These are phyloP conservation scores for Claviceps fusiformis DNA, from an alignment of 2,329 filamentous ascomycete genomes.

Conservation along the genomic window DNA sequence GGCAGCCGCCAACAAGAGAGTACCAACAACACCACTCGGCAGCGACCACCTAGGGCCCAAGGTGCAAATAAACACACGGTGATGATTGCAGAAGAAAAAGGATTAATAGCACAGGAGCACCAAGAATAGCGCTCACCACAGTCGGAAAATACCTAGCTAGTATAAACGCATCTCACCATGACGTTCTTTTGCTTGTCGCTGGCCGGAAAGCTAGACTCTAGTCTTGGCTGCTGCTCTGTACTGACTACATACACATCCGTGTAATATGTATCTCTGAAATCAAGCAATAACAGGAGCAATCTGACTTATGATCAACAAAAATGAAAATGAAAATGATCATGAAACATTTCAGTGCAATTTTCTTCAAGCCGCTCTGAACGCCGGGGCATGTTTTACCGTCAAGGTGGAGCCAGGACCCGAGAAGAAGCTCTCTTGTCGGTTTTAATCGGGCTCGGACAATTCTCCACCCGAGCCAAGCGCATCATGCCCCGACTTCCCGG, in stretches of 20 bases:
- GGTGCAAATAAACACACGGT: background rate
- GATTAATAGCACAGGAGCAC: background rate
- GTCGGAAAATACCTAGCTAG: background rate
- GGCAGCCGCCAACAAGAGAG: background rate
- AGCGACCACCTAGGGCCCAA: no score
- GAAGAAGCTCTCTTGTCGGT: background rate
- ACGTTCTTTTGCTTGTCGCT: background rate
- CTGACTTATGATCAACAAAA: background rate
- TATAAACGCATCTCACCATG: background rate
- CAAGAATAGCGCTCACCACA: no score
- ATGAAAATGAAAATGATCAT: no score
- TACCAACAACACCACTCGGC: no score
- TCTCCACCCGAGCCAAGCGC: constrained; percentile 5
- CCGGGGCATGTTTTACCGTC: no score
- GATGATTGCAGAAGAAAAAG: background rate
- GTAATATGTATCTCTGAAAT: background rate
- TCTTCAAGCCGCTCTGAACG: background rate
- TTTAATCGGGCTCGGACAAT: constrained; percentile 7
- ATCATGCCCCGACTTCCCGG: background rate
- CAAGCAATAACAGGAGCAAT: background rate
- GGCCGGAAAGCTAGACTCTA: background rate
- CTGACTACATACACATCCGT: background rate
- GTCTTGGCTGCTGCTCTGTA: background rate
- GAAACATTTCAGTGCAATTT: background rate
- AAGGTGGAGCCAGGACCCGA: background rate